Evolutionary conservation across 768 basidiomycete genomes (phyloP), one percentile per base, ranked within the genome.

Genomic region (Termitomyces bulborhizus): DNA sequence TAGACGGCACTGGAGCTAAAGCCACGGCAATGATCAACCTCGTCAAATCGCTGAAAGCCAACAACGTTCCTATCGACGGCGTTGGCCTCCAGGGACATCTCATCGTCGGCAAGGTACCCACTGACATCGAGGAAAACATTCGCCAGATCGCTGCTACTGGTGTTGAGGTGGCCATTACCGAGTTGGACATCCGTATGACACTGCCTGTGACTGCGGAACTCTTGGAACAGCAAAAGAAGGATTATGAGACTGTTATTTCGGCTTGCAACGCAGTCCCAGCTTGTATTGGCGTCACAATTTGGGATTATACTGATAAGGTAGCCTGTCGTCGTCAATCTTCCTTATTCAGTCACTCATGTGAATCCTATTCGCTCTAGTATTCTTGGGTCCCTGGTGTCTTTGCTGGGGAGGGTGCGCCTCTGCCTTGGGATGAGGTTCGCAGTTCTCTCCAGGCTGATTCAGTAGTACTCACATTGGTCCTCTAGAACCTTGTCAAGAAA

Each of bases 91-190:
- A 85, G 69, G 69, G 73, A 50, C 85, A 86, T 66, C 72, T 84
- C 59, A 79, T 83, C 61, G 77, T 85, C 34, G 84, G 83, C 18
- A 61, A 77, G 56, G 72, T 86, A 9, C 80, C 82, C 1, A 67
- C 73, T 2, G 66, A 67, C 16, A 66, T 86, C 46, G 69, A 76
- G 53, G 63, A 72, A 3, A 79, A 80, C 57, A 69, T 85, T 56
- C 64, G 77, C 60, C 70, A 75, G 47, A 79, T 86, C 64, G 74
- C 80, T 15, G 76, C 76, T 11, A 76, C 85, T 27, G 83, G 85
- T 4, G 70, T 87, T 48, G 85, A 86, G 62, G 80, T 85, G 32
- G 84, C 84, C 16, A 78, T 86, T 61, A 87, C 85, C 3, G 85
- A 86, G 62, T 75, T 87, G 44, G 85, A 87, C 63, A 83, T 82